These are phyloP conservation scores for Colletotrichum lentis DNA, from an alignment of 2,329 filamentous ascomycete species.

Conservation along the genomic window DNA sequence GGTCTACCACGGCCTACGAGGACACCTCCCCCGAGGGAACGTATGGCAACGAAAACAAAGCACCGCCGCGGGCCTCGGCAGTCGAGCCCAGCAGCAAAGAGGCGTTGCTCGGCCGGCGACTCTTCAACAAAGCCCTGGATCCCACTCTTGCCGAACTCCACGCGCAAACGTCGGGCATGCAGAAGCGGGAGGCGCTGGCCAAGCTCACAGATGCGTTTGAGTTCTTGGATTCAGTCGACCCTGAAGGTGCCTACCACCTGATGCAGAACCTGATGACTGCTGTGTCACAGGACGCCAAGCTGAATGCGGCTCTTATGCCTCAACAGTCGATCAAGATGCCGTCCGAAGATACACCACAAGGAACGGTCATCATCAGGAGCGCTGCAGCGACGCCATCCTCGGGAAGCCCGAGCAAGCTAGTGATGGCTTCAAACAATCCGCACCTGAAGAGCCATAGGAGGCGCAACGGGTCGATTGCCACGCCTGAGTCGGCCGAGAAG, in stretches of 20 bases:
- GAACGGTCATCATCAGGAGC: slow-evolving; percentile 67
- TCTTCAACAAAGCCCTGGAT: slow-evolving; percentile 84
- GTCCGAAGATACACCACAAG: slow-evolving; percentile 58
- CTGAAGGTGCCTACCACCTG: slow-evolving; percentile 87
- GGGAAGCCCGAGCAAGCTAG: slow-evolving; percentile 68
- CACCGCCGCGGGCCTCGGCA: slow-evolving; percentile 55
- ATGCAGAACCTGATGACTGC: slow-evolving; percentile 80
- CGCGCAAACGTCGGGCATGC: slow-evolving; percentile 73
- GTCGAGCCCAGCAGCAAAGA: slow-evolving; percentile 77
- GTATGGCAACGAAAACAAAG: slow-evolving; percentile 70
- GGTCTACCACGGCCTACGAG: slow-evolving; percentile 56
- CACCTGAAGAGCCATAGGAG: slow-evolving; percentile 82
- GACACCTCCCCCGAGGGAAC: slow-evolving; percentile 52
- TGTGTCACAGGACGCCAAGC: slow-evolving; percentile 73
- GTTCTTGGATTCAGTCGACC: slow-evolving; percentile 83
- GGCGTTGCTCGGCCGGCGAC: slow-evolving; percentile 78
- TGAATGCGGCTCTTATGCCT: slow-evolving; percentile 60
- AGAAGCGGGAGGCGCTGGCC: slow-evolving; percentile 83
- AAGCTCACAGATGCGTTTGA: slow-evolving; percentile 87
- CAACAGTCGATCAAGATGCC: slow-evolving; percentile 51
- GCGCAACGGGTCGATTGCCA: slow-evolving; percentile 60
- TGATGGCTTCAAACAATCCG: slow-evolving; percentile 83
- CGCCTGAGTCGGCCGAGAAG: slow-evolving; percentile 51
- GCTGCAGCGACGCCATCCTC: slow-evolving; percentile 41
- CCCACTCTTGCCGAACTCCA: slow-evolving; percentile 85